Evolutionary conservation across 108 stramenopile genomes (phyloP), one percentile per base, ranked within the genome.

Genomic region (Skeletonema costatum): DNA sequence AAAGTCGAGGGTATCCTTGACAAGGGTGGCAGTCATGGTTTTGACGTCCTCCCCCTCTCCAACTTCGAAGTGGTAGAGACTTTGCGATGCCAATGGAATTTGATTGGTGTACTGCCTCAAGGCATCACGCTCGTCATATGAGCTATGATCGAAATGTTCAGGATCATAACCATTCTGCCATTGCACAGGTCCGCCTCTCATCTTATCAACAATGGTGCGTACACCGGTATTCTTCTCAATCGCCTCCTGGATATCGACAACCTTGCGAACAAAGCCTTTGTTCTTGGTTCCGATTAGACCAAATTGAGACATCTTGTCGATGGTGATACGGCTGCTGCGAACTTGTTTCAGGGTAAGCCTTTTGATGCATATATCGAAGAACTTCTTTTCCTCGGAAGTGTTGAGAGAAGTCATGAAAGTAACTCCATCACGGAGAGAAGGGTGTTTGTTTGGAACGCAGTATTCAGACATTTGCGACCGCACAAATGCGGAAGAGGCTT

Each of bases 341-440:
- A 80, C 80, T 35, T 56, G 68, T 2, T 72, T 17, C 14, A 71
- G 80, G 59, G 29, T 63, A 29, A 78, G 79, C 17, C 25, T 35
- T 17, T 76, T 69, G 3, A 80, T 64, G 25, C 77, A 79, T 19
- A 39, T 64, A 68, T 53, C 80, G 70, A 84, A 79, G 50, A 48
- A 51, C 50, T 51, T 51, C 50, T n/a, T 21, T 25, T 59, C 68
- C 21, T 81, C 71, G 35, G 60, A 48, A 19, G 71, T 71, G 33
- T 50, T 81, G 14, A 84, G 66, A 14, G 77, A 81, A 21, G 83
- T 84, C 80, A 83, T 83, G 73, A 82, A 71, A 42, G 83, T 70
- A 6, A 83, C 83, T n/a, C 72, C 53, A 32, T 76, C 66, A 32
- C 76, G 70, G 4, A 84, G 70, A 10, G 71, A 70, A 48, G 76